Conservation (phyloP, 2,329 filamentous ascomycete genomes). For the Bisporella sp. region DNA sequence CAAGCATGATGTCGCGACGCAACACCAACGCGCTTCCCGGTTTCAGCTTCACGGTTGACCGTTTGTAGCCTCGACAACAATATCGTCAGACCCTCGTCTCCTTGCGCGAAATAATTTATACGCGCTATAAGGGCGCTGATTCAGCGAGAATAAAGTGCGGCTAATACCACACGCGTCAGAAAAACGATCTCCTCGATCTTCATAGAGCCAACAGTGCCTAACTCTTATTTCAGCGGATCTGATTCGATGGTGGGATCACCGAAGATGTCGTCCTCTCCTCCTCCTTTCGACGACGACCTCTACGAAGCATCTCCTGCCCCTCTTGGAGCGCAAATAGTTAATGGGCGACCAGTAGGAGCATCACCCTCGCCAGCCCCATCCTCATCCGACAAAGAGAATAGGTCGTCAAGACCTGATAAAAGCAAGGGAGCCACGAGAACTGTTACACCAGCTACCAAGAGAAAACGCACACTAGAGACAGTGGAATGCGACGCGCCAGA, state of each 20-base stretch:
- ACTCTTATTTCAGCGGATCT: too few species aligned
- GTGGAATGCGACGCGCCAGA: conserved; percentile 4
- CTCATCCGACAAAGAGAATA: conserved; percentile 44
- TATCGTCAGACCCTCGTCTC: too few species aligned
- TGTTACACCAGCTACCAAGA: conserved; percentile 13
- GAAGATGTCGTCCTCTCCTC: conserved; percentile 24
- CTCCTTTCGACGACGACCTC: conserved; percentile 21
- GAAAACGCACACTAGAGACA: conserved; percentile 18
- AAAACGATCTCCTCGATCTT: too few species aligned
- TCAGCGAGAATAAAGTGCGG: too few species aligned
- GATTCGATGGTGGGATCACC: conserved; percentile 3
- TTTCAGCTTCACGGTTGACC: too few species aligned
- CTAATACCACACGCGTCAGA: too few species aligned
- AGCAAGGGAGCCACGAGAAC: conserved; percentile 30
- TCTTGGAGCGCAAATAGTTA: conserved; percentile 4
- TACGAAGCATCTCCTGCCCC: conserved; percentile 26
- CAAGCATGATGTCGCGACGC: too few species aligned
- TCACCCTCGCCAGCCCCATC: conserved; percentile 21
- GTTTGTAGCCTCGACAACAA: too few species aligned
- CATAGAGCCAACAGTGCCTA: too few species aligned
- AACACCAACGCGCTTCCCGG: too few species aligned
- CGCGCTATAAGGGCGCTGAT: too few species aligned
- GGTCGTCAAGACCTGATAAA: conserved; percentile 29
- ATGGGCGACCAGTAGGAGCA: conserved; percentile 1
- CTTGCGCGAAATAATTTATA: too few species aligned